Conservation (phyloP, 345 rosid genomes). For the Dipteronia sinensis region DNA sequence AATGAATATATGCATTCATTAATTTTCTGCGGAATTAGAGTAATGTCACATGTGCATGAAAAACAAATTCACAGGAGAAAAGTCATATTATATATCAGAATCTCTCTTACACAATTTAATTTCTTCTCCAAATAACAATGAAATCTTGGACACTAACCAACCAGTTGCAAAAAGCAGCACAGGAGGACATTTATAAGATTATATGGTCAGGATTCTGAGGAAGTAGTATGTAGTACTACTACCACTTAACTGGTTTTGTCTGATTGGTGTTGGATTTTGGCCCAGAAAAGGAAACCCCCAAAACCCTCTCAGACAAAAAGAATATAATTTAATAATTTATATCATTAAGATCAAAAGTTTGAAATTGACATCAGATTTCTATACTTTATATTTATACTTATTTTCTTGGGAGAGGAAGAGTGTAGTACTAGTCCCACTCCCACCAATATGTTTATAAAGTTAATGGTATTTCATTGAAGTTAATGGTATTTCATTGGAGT, state of each 20-base stretch:
- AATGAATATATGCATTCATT: too few species aligned
- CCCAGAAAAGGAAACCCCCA: slow-evolving; percentile 46
- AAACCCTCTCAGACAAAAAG: slow-evolving; percentile 38
- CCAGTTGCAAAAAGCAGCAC: slow-evolving; percentile 7
- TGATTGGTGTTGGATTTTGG: slow-evolving; percentile 47
- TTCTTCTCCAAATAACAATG: background rate
- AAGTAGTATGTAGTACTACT: background rate
- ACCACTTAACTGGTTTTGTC: slow-evolving; percentile 32
- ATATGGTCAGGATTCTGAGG: background rate
- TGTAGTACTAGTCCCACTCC: background rate
- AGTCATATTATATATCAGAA: too few species aligned
- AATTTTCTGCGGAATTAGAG: too few species aligned
- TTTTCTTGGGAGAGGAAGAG: too few species aligned
- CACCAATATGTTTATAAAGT: background rate
- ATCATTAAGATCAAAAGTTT: slow-evolving; percentile 7
- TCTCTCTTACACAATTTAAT: too few species aligned
- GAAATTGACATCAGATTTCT: slow-evolving; percentile 38
- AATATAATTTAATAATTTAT: slow-evolving; percentile 25
- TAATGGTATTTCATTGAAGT: too few species aligned
- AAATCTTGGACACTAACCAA: slow-evolving; percentile 11
- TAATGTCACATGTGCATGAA: too few species aligned
- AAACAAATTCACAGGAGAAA: too few species aligned
- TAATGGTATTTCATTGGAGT: slow-evolving; percentile 14
- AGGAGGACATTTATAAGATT: background rate
- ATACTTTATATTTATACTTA: background rate